These are phyloP conservation scores for Thalia dealbata DNA, from an alignment of 176 grass and related monocot genomes.

Conservation along the genomic window DNA sequence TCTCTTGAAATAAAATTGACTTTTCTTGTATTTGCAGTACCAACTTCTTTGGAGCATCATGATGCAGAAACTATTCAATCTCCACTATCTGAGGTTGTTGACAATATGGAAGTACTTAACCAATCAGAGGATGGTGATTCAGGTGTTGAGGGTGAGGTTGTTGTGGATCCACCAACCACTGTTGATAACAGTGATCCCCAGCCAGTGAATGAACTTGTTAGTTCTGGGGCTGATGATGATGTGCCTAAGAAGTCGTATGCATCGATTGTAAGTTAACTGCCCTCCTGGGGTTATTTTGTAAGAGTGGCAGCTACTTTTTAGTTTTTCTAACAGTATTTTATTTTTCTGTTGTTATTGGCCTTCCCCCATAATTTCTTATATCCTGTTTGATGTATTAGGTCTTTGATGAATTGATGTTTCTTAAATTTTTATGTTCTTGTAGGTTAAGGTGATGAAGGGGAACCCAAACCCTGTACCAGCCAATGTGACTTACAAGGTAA, in stretches of 20 bases:
- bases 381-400: not conserved
- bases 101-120: slow-evolving; percentile 10
- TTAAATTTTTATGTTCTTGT: not conserved
- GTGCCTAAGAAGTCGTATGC: slow-evolving; percentile 77
- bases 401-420: not conserved
- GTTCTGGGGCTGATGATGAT: slow-evolving; percentile 34
- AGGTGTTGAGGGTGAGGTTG: slow-evolving; percentile 22
- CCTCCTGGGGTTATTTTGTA: not conserved
- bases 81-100: slow-evolving; percentile 4
- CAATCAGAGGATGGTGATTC: slow-evolving; percentile 20
- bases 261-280: slow-evolving; percentile 62
- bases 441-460: slow-evolving; percentile 76
- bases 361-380: too few relatives aligned
- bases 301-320: too few relatives aligned
- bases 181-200: slow-evolving; percentile 17
- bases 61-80: not conserved
- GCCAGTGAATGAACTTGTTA: slow-evolving; percentile 4
- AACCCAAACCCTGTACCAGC: slow-evolving; percentile 19
- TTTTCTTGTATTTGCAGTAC: slow-evolving; percentile 22
- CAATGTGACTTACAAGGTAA: slow-evolving; percentile 28
- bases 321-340: not conserved
- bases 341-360: not conserved
- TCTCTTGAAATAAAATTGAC: not conserved
- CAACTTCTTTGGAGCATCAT: slow-evolving; percentile 9
- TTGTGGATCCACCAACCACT: slow-evolving; percentile 16